Base-by-base conservation (phyloP, 1,284 basidiomycete species). In the Rhodofomes roseus region DNA sequence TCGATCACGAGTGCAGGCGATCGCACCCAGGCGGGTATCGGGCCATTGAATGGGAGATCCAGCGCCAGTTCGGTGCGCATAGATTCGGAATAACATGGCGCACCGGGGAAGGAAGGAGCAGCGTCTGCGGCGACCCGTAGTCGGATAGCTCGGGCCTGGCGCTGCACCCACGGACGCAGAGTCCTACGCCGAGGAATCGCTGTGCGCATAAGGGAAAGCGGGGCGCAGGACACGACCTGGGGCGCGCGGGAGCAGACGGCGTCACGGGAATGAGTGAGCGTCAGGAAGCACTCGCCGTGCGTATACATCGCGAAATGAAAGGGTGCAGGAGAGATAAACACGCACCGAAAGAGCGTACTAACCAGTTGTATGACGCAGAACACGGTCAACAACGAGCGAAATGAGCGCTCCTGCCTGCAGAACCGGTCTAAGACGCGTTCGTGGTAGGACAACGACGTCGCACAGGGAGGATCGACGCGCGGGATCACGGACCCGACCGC, bases 291-390 rank as follows among this genome's bases (percentile, higher is more conserved):
- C 20, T 27, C 25, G 25, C 46, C 23, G 12, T 29, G 25, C 46
- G 22, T 39, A 50, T 18, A 50, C 25, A 25, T 40, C 27, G 56
- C 56, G 56, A 57, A 39, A 57, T 57, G 44, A 57, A 40, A 27
- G 56, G 29, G 29, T 11, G 53, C 34, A 20, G 25, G 27, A 34
- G 2, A 14, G 20, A 46, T 20, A 46, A 46, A 23, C 27, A 31
- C 18, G 4, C 55, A 22, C 27, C 27, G 14, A 11, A 8, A 14
- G 40, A 2, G 40, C 23, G 9, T 22, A 25, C 4, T 23, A 39
- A 1, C 36, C 27, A 56, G 25, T 36, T 18, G 40, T 41, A 56
- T 56, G 56, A 57, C 46, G 37, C 44, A 51, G 56, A 25, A 51
- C 22, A 20, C 46, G 1, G 44, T 39, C 16, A 51, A 46, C 25